Evolutionary conservation across 495 filamentous ascomycete genomes (phyloP).

Genomic region (Aspergillus ostianus): DNA sequence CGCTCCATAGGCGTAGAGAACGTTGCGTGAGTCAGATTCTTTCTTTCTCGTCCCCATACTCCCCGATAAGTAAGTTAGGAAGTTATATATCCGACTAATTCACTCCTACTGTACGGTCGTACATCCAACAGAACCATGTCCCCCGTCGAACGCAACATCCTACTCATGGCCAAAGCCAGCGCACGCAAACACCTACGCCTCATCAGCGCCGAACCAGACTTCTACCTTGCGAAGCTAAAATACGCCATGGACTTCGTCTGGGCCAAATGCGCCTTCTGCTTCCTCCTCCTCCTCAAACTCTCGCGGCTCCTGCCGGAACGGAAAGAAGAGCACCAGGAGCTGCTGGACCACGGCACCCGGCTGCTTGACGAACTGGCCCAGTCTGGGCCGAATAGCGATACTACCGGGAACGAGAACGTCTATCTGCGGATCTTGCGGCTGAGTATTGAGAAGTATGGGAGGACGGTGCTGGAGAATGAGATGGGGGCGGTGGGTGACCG

Average conservation of each 20-base stretch:
- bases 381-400: conserved; percentile 23
- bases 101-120: not conserved
- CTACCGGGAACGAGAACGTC: conserved; percentile 36
- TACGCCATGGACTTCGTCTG: conserved; percentile 57
- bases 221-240: conserved; percentile 49
- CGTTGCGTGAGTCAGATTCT: conserved; percentile 30
- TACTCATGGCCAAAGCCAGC: conserved; percentile 45
- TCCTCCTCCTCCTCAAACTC: conserved; percentile 50
- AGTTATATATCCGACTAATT: not conserved
- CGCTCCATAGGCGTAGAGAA: conserved; percentile 49
- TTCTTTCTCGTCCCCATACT: too few species aligned
- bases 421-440: conserved; percentile 41
- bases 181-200: conserved; percentile 50
- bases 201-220: conserved; percentile 37
- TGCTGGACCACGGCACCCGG: conserved; percentile 42
- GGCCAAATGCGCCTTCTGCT: conserved; percentile 55
- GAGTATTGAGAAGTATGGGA: conserved; percentile 50
- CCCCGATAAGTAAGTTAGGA: too few species aligned
- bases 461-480: conserved; percentile 36
- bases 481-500: not conserved
- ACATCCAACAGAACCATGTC: conserved; percentile 35
- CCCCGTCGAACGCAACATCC: conserved; percentile 37
- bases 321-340: conserved; percentile 35
- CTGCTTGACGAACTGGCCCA: conserved; percentile 44
- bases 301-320: conserved; percentile 47